Evolutionary conservation across 768 basidiomycete genomes (phyloP).

Genomic region (Tephrocybe rancida): DNA sequence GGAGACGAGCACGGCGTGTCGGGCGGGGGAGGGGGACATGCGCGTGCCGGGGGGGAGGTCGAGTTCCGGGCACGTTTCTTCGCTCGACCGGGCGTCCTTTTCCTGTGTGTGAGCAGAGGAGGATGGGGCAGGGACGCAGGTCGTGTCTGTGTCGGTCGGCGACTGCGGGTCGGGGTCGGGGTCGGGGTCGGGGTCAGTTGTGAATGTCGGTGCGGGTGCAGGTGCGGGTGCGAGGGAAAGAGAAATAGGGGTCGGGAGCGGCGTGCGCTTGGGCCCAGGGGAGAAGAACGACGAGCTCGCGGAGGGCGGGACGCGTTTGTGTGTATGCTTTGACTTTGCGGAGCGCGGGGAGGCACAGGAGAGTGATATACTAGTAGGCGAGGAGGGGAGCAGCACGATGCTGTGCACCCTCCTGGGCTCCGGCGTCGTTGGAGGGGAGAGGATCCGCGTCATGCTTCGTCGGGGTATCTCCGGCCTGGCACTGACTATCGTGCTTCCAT

Average conservation of each 20-base stretch:
- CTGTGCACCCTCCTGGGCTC: not conserved
- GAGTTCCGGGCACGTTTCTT: no score
- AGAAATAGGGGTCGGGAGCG: not conserved
- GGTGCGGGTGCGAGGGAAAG: not conserved
- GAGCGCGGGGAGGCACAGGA: not conserved
- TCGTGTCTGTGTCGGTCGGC: no score
- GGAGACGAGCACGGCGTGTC: no score
- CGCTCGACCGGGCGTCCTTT: no score
- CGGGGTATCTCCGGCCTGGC: not conserved
- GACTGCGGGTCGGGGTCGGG: no score
- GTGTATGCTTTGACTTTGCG: not conserved
- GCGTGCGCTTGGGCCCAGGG: slow-evolving; percentile 7
- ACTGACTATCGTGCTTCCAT: not conserved
- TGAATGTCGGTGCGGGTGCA: not conserved
- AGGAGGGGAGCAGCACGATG: not conserved
- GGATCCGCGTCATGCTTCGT: not conserved
- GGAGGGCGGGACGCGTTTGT: slow-evolving; percentile 2
- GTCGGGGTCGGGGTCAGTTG: no score
- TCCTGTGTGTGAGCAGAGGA: not conserved
- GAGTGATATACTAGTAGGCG: not conserved
- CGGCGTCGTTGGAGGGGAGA: not conserved
- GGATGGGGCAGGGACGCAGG: not conserved
- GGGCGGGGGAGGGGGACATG: no score
- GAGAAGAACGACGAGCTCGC: slow-evolving; percentile 14
- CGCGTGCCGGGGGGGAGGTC: no score